Conservation (phyloP, 139 green algal species). For the Astrephomene gubernaculifera region DNA sequence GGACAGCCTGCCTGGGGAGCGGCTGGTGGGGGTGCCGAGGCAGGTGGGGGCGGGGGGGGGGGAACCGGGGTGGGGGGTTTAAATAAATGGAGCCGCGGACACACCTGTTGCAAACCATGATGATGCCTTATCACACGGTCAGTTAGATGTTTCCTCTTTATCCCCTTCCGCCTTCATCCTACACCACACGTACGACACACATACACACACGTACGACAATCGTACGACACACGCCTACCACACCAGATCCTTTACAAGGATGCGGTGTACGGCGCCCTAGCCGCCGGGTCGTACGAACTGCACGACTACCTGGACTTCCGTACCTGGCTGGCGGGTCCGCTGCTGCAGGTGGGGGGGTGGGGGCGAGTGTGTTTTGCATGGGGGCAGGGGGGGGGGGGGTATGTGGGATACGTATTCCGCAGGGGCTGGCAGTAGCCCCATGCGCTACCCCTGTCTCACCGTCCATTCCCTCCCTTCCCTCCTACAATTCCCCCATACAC, state of each 20-base stretch:
- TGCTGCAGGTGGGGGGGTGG: conserved; percentile 41
- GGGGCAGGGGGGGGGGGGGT: background rate
- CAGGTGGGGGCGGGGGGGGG: background rate
- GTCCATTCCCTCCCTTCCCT: no score
- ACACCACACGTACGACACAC: no score
- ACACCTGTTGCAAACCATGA: no score
- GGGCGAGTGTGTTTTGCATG: background rate
- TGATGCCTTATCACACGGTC: no score
- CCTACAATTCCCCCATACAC: background rate
- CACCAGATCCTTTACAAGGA: conserved; percentile 82
- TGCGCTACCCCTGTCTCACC: no score
- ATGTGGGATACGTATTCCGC: background rate
- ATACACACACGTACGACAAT: no score
- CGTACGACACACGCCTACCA: background rate
- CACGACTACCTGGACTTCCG: conserved; percentile 85
- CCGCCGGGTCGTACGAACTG: conserved; percentile 82
- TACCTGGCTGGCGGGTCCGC: conserved; percentile 40
- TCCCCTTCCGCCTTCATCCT: no score
- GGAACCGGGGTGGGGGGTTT: background rate
- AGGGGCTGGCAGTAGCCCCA: no score
- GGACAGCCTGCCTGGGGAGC: conserved; percentile 42
- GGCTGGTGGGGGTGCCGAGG: conserved; percentile 35
- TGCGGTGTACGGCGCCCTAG: conserved; percentile 84
- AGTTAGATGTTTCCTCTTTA: no score
- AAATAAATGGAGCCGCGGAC: no score